Evolutionary conservation across 2,329 filamentous ascomycete genomes (phyloP), one percentile per base, ranked within the genome.

Genomic region (Ophiostoma tasmaniense): DNA sequence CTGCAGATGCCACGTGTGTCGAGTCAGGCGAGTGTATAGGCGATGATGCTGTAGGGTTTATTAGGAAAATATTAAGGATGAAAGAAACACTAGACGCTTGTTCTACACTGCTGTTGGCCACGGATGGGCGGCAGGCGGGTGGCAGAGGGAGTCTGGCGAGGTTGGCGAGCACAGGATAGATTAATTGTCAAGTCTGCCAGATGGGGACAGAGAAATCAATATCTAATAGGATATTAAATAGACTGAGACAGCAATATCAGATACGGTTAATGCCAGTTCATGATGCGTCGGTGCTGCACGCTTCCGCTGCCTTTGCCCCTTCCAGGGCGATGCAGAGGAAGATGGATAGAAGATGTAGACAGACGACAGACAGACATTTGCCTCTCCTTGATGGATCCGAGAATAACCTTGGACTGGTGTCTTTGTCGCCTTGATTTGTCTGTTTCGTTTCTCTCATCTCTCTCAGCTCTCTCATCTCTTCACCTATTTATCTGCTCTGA

Each of bases 1-100:
- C 69, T 73, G 70, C 71, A 68, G 67, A 64, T 74, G 79, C 81
- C 81, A 84, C 81, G 80, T 84, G 81, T 83, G 81, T 82, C 83
- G 83, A 85, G 83, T 85, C 82, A 39, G 25, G 61, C 33, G 61
- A 64, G 33, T 20, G 17, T 45, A 45, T 17, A 45, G 42, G 20
- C 6, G 42, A 45, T 45, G 42, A 55, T n/a, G 25, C 50, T 25
- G n/a, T 10, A 62, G 55, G 28, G 14, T 5, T 62, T 30, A 20
- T 20, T 7, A 17, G 5, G 25, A 11, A 17, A 7, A 11, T 13
- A 10, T 22, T 45, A 8, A 14, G 8, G 6, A 22, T 4, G 4
- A 55, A 25, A 28, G 50, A 55, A 11, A 22, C 5, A 14, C 45
- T n/a, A 39, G 25, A n/a, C 64, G 20, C 22, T 55, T 42, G 68